Conservation (phyloP, 257 asterid genomes). For the Rehmannia glutinosa region DNA sequence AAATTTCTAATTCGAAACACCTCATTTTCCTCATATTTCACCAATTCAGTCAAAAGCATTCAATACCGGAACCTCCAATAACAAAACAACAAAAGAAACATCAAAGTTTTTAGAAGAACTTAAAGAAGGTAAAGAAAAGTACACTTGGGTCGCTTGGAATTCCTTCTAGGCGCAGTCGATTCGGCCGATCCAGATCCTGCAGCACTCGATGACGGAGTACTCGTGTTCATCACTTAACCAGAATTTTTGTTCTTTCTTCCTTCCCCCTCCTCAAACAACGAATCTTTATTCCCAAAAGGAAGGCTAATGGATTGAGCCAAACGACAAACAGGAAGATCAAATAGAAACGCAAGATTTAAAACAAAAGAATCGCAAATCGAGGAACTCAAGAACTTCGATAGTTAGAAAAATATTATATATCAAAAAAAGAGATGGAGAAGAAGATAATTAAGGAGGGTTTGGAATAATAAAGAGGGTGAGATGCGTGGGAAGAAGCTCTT, state of each 20-base stretch:
- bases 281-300: not conserved
- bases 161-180: constrained; percentile 53
- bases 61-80: not conserved
- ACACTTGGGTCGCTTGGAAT: constrained; percentile 93
- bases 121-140: not conserved
- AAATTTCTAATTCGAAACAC: not conserved
- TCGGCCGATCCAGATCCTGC: constrained; percentile 78
- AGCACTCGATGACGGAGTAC: constrained; percentile 65
- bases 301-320: not conserved
- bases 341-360: constrained; percentile 13
- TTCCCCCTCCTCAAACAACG: constrained; percentile 1
- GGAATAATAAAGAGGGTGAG: constrained; percentile 12
- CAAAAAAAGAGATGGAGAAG: not conserved
- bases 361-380: not conserved
- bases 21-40: not conserved
- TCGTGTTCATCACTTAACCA: constrained; percentile 53
- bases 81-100: not conserved
- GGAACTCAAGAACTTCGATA: not conserved
- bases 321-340: not conserved
- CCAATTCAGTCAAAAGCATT: not conserved
- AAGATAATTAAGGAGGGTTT: constrained; percentile 23
- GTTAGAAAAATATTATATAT: not conserved
- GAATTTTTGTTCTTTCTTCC: not conserved
- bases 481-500: constrained; percentile 20
- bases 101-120: not conserved